Percentiles rank a stretch among this genome's conserved stretches.
Evolutionary conservation across 805 yeast species (phyloP).

Genomic region (Martiniozyma abietophila): DNA sequence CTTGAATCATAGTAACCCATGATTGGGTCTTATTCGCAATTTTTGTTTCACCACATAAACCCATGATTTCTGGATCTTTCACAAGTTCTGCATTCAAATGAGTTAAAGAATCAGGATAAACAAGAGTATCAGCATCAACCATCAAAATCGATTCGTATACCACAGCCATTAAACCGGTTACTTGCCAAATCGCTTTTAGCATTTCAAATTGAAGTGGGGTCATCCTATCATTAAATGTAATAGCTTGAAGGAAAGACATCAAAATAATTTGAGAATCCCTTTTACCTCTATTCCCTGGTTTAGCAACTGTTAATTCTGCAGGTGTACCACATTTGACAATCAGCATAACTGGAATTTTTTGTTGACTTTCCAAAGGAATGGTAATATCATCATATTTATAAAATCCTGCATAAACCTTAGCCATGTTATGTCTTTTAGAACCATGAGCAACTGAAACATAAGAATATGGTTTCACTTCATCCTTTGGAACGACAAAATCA

Average conservation of each 20-base stretch:
- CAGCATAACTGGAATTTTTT: slow-evolving; percentile 68
- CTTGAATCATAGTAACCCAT: slow-evolving; percentile 92
- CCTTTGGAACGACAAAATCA: slow-evolving; percentile 59
- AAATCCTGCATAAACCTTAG: slow-evolving; percentile 91
- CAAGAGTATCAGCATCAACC: slow-evolving; percentile 94
- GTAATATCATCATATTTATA: slow-evolving; percentile 75
- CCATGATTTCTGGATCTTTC: slow-evolving; percentile 80
- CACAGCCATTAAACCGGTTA: slow-evolving; percentile 80
- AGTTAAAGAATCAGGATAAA: slow-evolving; percentile 77
- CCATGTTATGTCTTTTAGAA: slow-evolving; percentile 92
- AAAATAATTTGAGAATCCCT: slow-evolving; percentile 88
- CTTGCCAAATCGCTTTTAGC: slow-evolving; percentile 62
- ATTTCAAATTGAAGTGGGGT: slow-evolving; percentile 79
- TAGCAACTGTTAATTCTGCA: slow-evolving; percentile 56
- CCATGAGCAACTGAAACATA: slow-evolving; percentile 97
- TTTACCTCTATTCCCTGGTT: slow-evolving; percentile 94
- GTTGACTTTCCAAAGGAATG: slow-evolving; percentile 73
- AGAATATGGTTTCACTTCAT: slow-evolving; percentile 71
- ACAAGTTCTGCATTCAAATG: slow-evolving; percentile 90
- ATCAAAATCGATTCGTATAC: slow-evolving; percentile 73
- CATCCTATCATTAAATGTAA: slow-evolving; percentile 92
- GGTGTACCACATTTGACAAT: slow-evolving; percentile 88
- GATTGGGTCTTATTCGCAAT: slow-evolving; percentile 73
- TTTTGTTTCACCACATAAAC: slow-evolving; percentile 91
- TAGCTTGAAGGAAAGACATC: slow-evolving; percentile 82